phyloP scores from a whole-genome alignment of 768 basidiomycete species.

The Lactifluus hygrophoroides region DNA sequence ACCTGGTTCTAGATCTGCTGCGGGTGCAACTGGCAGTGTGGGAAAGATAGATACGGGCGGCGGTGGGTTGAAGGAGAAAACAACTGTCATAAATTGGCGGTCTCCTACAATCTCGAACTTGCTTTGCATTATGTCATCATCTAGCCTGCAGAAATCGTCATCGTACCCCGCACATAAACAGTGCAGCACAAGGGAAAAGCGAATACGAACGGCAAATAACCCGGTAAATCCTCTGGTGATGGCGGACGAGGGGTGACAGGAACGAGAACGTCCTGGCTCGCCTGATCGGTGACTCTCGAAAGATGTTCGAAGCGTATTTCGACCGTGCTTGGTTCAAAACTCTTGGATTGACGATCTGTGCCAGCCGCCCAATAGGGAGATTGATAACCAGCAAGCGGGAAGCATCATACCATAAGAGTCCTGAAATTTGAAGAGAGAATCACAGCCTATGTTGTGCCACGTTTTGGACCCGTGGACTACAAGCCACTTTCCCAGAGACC shows the following conservation, averaged over 20 bases:
- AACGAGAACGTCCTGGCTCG: too few species aligned
- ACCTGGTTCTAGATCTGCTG: not conserved
- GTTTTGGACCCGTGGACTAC: slow-evolving; percentile 3
- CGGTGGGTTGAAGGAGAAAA: slow-evolving; percentile 6
- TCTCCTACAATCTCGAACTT: not conserved
- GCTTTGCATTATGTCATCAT: not conserved
- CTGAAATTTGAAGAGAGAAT: slow-evolving; percentile 6
- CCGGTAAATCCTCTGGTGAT: not conserved
- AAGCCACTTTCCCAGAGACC: slow-evolving; percentile 10
- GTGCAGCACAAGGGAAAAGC: too few species aligned
- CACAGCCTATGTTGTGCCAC: slow-evolving; percentile 8
- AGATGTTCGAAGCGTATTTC: slow-evolving; percentile 3
- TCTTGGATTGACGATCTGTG: slow-evolving; percentile 1
- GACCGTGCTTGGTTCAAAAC: slow-evolving; percentile 1
- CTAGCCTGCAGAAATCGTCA: not conserved
- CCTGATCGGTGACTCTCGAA: not conserved
- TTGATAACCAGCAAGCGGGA: too few species aligned
- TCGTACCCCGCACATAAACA: too few species aligned
- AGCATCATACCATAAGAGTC: slow-evolving; percentile 1
- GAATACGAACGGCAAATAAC: not conserved
- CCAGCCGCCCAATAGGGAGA: not conserved
- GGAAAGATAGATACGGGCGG: not conserved
- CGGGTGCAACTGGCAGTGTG: not conserved
- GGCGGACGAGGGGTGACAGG: not conserved
- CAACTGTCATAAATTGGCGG: slow-evolving; percentile 1